Base-by-base conservation (phyloP, 345 rosid genomes). In the Camelina laxa region DNA sequence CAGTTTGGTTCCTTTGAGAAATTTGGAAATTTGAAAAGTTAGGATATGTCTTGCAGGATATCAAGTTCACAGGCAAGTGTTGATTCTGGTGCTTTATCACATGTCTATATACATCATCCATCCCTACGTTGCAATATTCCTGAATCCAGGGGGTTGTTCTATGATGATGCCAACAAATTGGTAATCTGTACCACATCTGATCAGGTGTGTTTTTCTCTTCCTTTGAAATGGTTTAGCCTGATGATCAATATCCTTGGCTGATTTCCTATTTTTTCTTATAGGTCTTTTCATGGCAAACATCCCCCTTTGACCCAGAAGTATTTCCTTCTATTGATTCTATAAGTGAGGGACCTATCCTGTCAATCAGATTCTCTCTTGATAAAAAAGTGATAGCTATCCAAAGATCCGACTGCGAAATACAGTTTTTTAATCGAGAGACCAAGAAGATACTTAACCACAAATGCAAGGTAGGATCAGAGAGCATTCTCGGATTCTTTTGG, bases 401-500 rank as follows among this genome's bases (percentile, higher is more conserved):
- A 55, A 88, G 91, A 39, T 87, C 96, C 57, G 86, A 79, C 73
- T 77, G 75, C 70, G 97, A 89, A 77, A 77, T 95, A 72, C 90
- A 90, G 73, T 84, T 95, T 81, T 86, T 75, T 79, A 79, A 87
- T 73, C 84, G 92, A 82, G 97, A 90, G 80, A 88, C 97, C 54
- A 80, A 85, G 72, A 84, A 87, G 79, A 84, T 78, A 75, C 85
- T 87, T 71, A 76, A 47, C 72, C 87, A 90, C 60, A 86, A 58
- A 69, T 89, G 91, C 85, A 90, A 76, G 78, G 64, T 89, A 59
- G 98, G 89, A 69, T 87, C 96, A 51, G 98, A 87, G 83, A 87
- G 82, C 75, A 85, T 95, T 77, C 82, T 95, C 60, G 98, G 99
- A 59, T 90, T 90, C 81, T 92, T 95, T 78, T 96, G 98, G 97